phyloP scores from a whole-genome alignment of 2,329 filamentous ascomycete species.

The Pezicula radicicola region DNA sequence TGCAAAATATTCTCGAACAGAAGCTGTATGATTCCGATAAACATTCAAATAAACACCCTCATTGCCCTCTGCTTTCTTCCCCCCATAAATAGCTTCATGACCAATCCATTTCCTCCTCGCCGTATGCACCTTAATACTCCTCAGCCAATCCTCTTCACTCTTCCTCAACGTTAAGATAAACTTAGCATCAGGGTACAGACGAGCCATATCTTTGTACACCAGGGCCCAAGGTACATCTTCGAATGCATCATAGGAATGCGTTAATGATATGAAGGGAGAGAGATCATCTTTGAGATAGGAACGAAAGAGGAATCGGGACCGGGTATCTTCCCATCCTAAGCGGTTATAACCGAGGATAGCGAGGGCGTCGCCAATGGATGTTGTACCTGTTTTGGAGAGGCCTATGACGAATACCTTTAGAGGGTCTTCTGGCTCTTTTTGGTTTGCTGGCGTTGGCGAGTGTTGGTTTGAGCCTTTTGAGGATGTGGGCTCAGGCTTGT shows the following conservation, averaged over 20 bases:
- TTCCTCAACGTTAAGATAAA: slow-evolving; percentile 6
- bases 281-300: slow-evolving; percentile 2
- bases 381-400: slow-evolving; percentile 10
- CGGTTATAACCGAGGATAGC: slow-evolving; percentile 2
- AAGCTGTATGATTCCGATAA: slow-evolving; percentile 1
- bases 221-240: slow-evolving; percentile 7
- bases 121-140: slow-evolving; percentile 3
- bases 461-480: too few species aligned
- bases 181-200: slow-evolving; percentile 3
- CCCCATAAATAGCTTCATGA: slow-evolving; percentile 5
- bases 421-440: not conserved
- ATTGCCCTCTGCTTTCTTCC: slow-evolving; percentile 3
- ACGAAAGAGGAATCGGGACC: slow-evolving; percentile 2
- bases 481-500: too few species aligned
- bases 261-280: not conserved
- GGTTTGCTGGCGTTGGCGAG: not conserved
- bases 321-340: slow-evolving; percentile 6
- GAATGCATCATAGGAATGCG: slow-evolving; percentile 1
- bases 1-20: slow-evolving; percentile 5
- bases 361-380: slow-evolving; percentile 8
- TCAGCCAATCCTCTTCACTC: slow-evolving; percentile 3
- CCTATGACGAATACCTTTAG: slow-evolving; percentile 9
- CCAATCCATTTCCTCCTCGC: slow-evolving; percentile 1
- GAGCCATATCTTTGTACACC: slow-evolving; percentile 5
- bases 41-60: slow-evolving; percentile 4